Conservation (phyloP, 306 rosid species). For the Vachellia collinsii region DNA sequence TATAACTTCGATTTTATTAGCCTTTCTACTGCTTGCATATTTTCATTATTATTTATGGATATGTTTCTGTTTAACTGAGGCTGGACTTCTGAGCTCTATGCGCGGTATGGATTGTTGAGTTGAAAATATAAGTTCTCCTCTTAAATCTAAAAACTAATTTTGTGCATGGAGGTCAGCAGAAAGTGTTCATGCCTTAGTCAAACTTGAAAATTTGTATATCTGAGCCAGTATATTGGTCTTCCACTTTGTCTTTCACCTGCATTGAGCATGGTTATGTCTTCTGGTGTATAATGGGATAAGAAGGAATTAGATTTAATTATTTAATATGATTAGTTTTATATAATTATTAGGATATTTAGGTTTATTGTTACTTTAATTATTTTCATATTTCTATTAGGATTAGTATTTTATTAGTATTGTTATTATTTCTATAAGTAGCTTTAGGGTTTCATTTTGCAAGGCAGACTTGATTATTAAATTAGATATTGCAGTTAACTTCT, state of each 20-base stretch:
- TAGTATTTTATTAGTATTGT: too few relatives aligned
- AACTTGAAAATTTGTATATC: slow-evolving; percentile 14
- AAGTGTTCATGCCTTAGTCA: slow-evolving; percentile 5
- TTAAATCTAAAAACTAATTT: slow-evolving; percentile 25
- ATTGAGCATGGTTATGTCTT: slow-evolving; percentile 3
- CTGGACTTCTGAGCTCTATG: not conserved
- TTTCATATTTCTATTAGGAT: too few relatives aligned
- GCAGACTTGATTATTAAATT: too few relatives aligned
- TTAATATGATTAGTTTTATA: too few relatives aligned
- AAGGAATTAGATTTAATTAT: too few relatives aligned
- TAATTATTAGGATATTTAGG: too few relatives aligned
- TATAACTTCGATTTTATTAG: slow-evolving; percentile 24
- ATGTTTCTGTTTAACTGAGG: slow-evolving; percentile 7
- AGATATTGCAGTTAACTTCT: too few relatives aligned
- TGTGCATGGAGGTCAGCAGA: slow-evolving; percentile 25
- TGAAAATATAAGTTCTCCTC: slow-evolving; percentile 11
- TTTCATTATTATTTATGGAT: slow-evolving; percentile 1
- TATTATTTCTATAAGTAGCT: too few relatives aligned
- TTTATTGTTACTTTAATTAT: too few relatives aligned
- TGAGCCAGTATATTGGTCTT: slow-evolving; percentile 3
- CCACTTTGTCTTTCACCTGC: slow-evolving; percentile 17
- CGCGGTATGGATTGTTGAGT: slow-evolving; percentile 14
- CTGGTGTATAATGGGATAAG: not conserved
- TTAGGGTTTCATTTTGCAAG: too few relatives aligned
- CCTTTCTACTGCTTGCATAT: not conserved